Evolutionary conservation across 805 yeast genomes (phyloP).

Genomic region (Spathaspora arborariae): DNA sequence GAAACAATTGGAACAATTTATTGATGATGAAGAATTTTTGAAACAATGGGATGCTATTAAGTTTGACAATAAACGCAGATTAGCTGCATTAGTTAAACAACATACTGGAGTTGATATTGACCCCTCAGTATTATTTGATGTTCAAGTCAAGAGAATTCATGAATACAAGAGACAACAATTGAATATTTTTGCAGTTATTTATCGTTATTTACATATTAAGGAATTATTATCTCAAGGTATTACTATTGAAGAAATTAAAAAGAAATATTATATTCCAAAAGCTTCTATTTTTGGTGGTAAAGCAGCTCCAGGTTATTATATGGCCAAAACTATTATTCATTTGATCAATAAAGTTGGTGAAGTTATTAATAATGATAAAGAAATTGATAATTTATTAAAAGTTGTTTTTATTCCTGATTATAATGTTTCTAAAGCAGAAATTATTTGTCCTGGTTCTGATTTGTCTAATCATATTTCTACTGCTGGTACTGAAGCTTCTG

Average conservation of each 20-base stretch:
- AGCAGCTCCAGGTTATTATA: conserved; percentile 96
- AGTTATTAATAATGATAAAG: conserved; percentile 75
- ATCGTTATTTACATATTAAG: conserved; percentile 77
- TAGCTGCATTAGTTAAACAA: conserved; percentile 63
- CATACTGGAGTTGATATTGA: conserved; percentile 66
- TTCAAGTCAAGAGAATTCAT: conserved; percentile 92
- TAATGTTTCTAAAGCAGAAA: conserved; percentile 91
- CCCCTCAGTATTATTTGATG: conserved; percentile 74
- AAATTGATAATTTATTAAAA: conserved; percentile 71
- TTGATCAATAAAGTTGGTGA: conserved; percentile 77
- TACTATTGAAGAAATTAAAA: conserved; percentile 45
- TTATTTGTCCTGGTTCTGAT: conserved; percentile 86
- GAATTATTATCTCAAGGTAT: conserved; percentile 51
- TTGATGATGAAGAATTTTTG: conserved; percentile 68
- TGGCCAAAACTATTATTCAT: conserved; percentile 89
- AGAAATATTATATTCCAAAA: conserved; percentile 64
- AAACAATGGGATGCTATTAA: conserved; percentile 70
- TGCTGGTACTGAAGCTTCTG: conserved; percentile 96
- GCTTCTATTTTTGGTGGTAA: conserved; percentile 89
- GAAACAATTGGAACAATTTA: conserved; percentile 61
- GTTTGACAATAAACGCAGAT: conserved; percentile 59
- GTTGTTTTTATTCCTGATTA: conserved; percentile 90
- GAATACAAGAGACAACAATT: conserved; percentile 95
- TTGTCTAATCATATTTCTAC: conserved; percentile 92
- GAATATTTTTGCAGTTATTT: conserved; percentile 84